Evolutionary conservation across 345 rosid genomes (phyloP).

Genomic region (Gossypium turneri): DNA sequence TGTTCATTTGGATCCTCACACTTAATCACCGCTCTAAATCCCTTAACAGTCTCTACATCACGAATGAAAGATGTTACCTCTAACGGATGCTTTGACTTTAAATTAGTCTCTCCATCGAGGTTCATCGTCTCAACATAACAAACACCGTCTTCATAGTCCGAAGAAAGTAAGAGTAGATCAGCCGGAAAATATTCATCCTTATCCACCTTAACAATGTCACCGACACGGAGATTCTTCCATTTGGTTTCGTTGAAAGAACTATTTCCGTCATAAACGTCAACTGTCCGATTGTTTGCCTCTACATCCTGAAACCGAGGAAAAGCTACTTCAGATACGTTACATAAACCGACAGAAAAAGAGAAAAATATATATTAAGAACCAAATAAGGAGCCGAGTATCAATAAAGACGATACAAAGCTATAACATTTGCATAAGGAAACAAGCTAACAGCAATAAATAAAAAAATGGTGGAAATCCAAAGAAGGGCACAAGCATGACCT

Average conservation of each 20-base stretch:
- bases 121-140: conserved; percentile 91
- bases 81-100: conserved; percentile 72
- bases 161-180: conserved; percentile 80
- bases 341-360: neutral
- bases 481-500: conserved; percentile 35
- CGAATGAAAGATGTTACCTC: conserved; percentile 44
- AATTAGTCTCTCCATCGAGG: conserved; percentile 88
- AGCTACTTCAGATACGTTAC: conserved; percentile 5
- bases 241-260: conserved; percentile 35
- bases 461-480: neutral
- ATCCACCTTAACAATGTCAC: conserved; percentile 62
- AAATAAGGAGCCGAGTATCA: conserved; percentile 3
- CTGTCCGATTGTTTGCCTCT: conserved; percentile 77
- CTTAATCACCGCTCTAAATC: conserved; percentile 45
- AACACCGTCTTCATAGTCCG: conserved; percentile 65
- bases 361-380: neutral
- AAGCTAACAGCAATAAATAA: neutral
- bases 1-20: conserved; percentile 93
- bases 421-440: neutral
- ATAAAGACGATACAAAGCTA: neutral
- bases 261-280: conserved; percentile 36
- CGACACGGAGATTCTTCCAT: conserved; percentile 79
- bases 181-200: conserved; percentile 84
- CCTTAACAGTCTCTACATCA: conserved; percentile 37
- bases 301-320: conserved; percentile 51